Evolutionary conservation across 129 eudicot species (phyloP).

Genomic region (Lactuca saligna): DNA sequence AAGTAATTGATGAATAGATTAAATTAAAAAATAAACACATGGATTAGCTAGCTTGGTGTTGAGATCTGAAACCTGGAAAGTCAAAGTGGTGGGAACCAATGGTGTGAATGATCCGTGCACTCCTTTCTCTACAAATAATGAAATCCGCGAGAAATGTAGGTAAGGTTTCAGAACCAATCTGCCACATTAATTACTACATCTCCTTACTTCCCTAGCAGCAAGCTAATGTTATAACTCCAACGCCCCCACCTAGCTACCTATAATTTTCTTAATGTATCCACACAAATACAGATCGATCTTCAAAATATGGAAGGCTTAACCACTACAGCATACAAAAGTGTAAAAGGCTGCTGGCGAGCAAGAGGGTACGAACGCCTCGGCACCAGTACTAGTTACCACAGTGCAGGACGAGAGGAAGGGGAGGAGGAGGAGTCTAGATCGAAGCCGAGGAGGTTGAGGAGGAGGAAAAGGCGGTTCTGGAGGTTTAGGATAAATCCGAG

Average conservation of each 20-base stretch:
- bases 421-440: conserved; percentile 1
- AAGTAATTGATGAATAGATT: no score
- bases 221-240: neutral
- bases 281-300: neutral
- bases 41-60: conserved; percentile 5
- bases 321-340: conserved; percentile 45
- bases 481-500: conserved; percentile 36
- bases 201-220: neutral
- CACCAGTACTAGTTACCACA: neutral
- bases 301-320: conserved; percentile 63
- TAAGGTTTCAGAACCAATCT: conserved; percentile 26
- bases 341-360: conserved; percentile 60
- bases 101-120: conserved; percentile 20
- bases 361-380: conserved; percentile 55
- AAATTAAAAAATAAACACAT: no score
- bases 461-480: conserved; percentile 38
- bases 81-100: conserved; percentile 35
- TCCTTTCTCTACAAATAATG: conserved; percentile 16
- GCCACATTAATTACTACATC: conserved; percentile 17
- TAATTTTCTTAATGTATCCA: no score
- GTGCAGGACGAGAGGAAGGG: neutral
- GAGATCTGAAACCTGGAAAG: conserved; percentile 21
- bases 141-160: conserved; percentile 31
- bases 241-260: neutral
- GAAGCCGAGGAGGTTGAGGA: conserved; percentile 5